These are phyloP conservation scores for Paramarasmius palmivorus DNA, from an alignment of 1,284 basidiomycete species.

Conservation along the genomic window DNA sequence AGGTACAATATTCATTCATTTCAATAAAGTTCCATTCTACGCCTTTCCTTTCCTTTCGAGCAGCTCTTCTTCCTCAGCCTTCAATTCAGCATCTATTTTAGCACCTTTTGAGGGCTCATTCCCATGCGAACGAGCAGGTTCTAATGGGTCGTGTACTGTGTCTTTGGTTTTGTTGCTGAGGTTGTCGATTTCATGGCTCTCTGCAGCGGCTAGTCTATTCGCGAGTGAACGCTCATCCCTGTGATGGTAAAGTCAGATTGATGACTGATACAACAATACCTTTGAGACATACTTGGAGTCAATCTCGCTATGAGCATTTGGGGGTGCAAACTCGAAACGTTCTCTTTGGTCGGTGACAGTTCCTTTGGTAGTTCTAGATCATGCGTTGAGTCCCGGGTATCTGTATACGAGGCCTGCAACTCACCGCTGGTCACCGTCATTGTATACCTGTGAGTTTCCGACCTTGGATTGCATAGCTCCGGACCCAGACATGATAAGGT, in stretches of 20 bases:
- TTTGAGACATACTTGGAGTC: conserved; percentile 37
- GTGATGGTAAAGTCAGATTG: neutral
- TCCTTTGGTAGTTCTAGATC: conserved; percentile 13
- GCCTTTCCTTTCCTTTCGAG: conserved; percentile 48
- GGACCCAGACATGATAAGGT: neutral
- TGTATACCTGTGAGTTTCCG: conserved; percentile 44
- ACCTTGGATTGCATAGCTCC: conserved; percentile 45
- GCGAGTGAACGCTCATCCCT: conserved; percentile 43
- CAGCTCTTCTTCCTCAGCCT: conserved; percentile 30
- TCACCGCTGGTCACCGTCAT: conserved; percentile 42
- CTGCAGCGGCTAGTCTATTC: conserved; percentile 36
- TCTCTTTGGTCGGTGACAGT: conserved; percentile 1
- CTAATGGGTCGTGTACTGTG: conserved; percentile 38
- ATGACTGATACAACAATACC: neutral
- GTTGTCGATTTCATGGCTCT: conserved; percentile 25
- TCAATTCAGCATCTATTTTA: conserved; percentile 16
- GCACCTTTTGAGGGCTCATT: conserved; percentile 59
- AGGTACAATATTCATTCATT: too few species aligned
- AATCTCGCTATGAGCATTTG: conserved; percentile 34
- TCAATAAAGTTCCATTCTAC: conserved; percentile 8
- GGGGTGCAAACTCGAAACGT: conserved; percentile 29
- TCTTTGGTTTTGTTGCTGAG: conserved; percentile 27
- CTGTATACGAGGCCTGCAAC: conserved; percentile 17
- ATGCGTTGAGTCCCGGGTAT: conserved; percentile 19
- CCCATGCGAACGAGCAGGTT: conserved; percentile 48